Base-by-base conservation (phyloP, 1,284 basidiomycete species). In the Papiliotrema flavescens region DNA sequence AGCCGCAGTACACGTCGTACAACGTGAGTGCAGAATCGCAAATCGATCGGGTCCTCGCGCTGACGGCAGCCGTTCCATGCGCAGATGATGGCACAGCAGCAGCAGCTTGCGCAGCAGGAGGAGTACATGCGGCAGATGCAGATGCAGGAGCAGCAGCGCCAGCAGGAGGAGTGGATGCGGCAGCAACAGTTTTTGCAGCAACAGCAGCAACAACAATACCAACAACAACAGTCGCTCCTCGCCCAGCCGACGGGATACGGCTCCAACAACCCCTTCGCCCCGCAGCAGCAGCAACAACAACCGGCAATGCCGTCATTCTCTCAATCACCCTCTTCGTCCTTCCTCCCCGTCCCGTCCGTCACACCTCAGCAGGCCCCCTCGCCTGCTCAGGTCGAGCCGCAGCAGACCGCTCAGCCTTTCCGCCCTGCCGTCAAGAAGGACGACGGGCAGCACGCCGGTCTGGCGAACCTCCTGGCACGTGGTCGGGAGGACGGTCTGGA, bases 241-340 rank as follows among this genome's bases (percentile, higher is more conserved):
- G 77, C 82, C 6, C 83, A 84, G 61, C 80, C 78, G 20, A 84
- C 83, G 1, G 80, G 80, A 4, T 83, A 82, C 62, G 91, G 92
- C 15, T 90, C 90, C 42, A 98, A 98, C 81, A 98, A 98, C 73
- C 94, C 94, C 0, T 97, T 96, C 69, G 88, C 88, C 0, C 82
- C 72, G 6, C 60, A 60, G 47, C 56, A 56, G 67, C 69, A 52
- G 67, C 69, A 78, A 35, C 59, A 60, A 56, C 60, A 63, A 51
- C 60, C 81, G 80, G 19, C 77, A 78, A 37, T 85, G 26, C 55
- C 51, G 35, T 55, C 49, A 48, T 60, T 52, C 48, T 51, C 53
- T 47, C 62, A 61, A 46, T 55, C 59, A 47, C 61, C 56, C 37
- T 43, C 51, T 19, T 34, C 47, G 22, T 65, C 64, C 22, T 74